phyloP scores from a whole-genome alignment of 345 rosid species.

The Sonneratia caseolaris region DNA sequence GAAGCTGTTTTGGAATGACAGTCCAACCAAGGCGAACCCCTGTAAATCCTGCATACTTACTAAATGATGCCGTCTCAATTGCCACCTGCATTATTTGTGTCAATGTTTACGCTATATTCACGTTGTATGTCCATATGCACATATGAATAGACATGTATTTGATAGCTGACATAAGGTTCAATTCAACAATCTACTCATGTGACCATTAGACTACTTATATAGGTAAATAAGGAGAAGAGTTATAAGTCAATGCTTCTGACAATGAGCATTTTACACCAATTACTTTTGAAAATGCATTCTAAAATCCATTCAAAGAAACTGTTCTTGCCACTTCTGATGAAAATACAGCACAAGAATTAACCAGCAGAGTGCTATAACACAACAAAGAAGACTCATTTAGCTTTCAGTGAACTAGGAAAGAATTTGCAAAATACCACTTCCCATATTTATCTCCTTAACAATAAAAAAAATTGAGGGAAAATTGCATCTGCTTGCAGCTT shows the following conservation, averaged over 20 bases:
- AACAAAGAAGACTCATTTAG: background rate
- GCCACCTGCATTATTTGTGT: slow-evolving; percentile 49
- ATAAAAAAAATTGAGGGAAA: background rate
- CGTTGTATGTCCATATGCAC: background rate
- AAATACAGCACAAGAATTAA: background rate
- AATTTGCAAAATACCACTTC: background rate
- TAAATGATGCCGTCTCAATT: slow-evolving; percentile 79
- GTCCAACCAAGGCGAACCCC: slow-evolving; percentile 99
- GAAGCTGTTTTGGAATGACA: slow-evolving; percentile 73
- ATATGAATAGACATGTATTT: too few relatives aligned
- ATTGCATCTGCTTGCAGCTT: background rate
- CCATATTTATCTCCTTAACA: background rate
- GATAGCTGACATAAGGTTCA: too few relatives aligned
- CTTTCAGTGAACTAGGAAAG: background rate
- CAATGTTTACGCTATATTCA: background rate
- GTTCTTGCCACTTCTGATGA: background rate
- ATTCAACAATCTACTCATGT: background rate
- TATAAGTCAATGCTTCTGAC: background rate
- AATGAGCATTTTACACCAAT: background rate
- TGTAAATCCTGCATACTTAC: slow-evolving; percentile 94
- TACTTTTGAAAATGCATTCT: background rate
- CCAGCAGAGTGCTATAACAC: background rate
- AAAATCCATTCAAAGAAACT: background rate
- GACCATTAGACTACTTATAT: background rate
- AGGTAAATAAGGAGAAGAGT: background rate